A percentile compares a stretch with the other conserved stretches of the same genome.
Evolutionary conservation across 75 land plant genomes (phyloP).

Genomic region (Cunninghamia lanceolata): DNA sequence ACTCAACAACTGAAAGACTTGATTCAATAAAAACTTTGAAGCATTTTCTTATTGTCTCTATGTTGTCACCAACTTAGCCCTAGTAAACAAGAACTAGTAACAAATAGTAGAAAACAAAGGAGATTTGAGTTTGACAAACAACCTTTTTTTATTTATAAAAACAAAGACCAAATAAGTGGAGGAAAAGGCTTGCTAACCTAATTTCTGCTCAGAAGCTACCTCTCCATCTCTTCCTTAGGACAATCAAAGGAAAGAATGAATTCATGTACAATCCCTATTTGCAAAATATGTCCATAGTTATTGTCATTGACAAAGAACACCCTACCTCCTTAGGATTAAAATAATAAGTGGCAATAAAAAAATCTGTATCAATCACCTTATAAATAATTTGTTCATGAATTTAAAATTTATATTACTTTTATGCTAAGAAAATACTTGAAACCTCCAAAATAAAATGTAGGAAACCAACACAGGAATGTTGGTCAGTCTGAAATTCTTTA

Average conservation of each 20-base stretch:
- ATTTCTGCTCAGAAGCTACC: slow-evolving; percentile 65
- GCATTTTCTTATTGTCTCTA: slow-evolving; percentile 85
- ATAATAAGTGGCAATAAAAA: too few species aligned
- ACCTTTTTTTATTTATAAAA: neutral
- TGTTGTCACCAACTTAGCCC: slow-evolving; percentile 93
- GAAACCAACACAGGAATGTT: too few species aligned
- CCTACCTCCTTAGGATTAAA: neutral
- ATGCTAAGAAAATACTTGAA: neutral
- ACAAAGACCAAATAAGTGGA: neutral
- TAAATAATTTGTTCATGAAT: neutral
- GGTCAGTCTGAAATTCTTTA: too few species aligned
- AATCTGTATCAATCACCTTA: too few species aligned
- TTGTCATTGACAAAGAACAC: neutral
- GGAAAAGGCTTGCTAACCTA: slow-evolving; percentile 32
- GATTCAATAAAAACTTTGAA: slow-evolving; percentile 83
- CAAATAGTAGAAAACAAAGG: neutral
- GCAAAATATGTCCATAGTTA: too few species aligned
- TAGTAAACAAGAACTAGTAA: neutral
- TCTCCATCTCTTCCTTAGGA: too few species aligned
- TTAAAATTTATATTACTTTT: too few species aligned
- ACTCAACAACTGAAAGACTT: slow-evolving; percentile 78
- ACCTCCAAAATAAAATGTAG: too few species aligned
- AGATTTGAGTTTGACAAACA: neutral
- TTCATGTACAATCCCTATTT: too few species aligned
- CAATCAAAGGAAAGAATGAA: too few species aligned